Evolutionary conservation across 352 stramenopile genomes (phyloP).

Genomic region (Phytophthora sansomeana): DNA sequence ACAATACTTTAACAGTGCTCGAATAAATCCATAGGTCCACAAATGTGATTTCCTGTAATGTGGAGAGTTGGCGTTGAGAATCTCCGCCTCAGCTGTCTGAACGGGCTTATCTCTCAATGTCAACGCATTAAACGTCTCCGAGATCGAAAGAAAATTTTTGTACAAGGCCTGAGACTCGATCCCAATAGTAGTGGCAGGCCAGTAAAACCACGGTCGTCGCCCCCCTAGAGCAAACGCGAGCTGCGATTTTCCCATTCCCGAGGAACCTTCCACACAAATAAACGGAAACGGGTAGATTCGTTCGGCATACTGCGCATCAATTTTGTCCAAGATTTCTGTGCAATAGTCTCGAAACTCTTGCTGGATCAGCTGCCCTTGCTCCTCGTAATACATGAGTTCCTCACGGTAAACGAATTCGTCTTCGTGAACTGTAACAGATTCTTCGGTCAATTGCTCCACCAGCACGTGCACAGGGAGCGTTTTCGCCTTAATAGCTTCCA

Average conservation of each 20-base stretch:
- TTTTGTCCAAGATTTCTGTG: too few relatives aligned
- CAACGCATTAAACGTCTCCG: background rate
- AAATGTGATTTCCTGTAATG: background rate
- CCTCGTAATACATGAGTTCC: too few relatives aligned
- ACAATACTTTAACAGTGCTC: slow-evolving; percentile 4
- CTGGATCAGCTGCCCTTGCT: too few relatives aligned
- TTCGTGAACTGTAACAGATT: too few relatives aligned
- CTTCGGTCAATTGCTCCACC: too few relatives aligned
- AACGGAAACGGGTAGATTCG: slow-evolving; percentile 12
- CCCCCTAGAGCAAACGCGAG: slow-evolving; percentile 11
- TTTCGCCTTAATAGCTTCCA: too few relatives aligned
- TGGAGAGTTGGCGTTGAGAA: background rate
- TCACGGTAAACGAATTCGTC: too few relatives aligned
- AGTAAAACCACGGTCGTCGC: background rate
- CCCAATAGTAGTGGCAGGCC: too few relatives aligned
- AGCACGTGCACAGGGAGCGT: too few relatives aligned
- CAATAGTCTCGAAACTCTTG: too few relatives aligned
- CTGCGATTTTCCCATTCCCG: slow-evolving; percentile 18
- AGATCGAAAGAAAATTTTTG: slow-evolving; percentile 4
- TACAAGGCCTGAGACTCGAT: slow-evolving; percentile 2
- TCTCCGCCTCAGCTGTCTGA: background rate
- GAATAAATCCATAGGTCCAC: slow-evolving; percentile 17
- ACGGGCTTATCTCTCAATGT: background rate
- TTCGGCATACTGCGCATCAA: background rate
- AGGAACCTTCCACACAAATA: slow-evolving; percentile 19